These are phyloP conservation scores for Pseudognaphalium luteoalbum DNA, from an alignment of 129 eudicot species.

Conservation along the genomic window DNA sequence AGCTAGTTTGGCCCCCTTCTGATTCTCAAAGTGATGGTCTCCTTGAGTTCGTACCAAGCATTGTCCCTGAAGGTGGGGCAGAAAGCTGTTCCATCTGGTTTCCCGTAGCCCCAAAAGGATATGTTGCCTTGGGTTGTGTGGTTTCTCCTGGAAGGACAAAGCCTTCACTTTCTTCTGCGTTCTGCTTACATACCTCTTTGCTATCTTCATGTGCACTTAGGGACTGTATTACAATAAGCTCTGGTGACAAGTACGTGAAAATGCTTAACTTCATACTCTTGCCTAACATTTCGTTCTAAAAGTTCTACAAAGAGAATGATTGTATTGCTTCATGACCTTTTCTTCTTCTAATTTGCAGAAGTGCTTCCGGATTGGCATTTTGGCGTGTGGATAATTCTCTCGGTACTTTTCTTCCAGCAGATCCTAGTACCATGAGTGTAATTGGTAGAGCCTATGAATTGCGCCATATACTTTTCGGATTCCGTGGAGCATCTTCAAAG, in stretches of 20 bases:
- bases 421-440: constrained; percentile 50
- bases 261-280: constrained; percentile 6
- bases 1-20: constrained; percentile 66
- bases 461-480: constrained; percentile 62
- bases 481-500: constrained; percentile 42
- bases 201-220: constrained; percentile 81
- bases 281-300: neutral
- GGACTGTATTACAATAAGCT: constrained; percentile 67
- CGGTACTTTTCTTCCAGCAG: constrained; percentile 89
- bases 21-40: constrained; percentile 35
- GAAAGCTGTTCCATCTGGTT: constrained; percentile 84
- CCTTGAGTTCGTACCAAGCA: constrained; percentile 25
- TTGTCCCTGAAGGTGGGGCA: constrained; percentile 29
- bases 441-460: constrained; percentile 73
- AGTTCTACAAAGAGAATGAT: neutral
- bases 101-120: constrained; percentile 95
- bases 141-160: constrained; percentile 74
- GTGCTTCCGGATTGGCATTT: constrained; percentile 50
- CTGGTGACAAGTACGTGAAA: constrained; percentile 51
- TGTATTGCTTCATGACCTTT: constrained; percentile 11
- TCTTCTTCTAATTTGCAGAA: constrained; percentile 35
- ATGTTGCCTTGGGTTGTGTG: constrained; percentile 93
- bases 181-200: constrained; percentile 74
- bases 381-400: constrained; percentile 96
- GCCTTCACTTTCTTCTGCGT: constrained; percentile 76